Percentiles rank a stretch among this genome's conserved stretches.
Conservation (phyloP, 768 basidiomycete species). For the Glaciozyma antarctica region DNA sequence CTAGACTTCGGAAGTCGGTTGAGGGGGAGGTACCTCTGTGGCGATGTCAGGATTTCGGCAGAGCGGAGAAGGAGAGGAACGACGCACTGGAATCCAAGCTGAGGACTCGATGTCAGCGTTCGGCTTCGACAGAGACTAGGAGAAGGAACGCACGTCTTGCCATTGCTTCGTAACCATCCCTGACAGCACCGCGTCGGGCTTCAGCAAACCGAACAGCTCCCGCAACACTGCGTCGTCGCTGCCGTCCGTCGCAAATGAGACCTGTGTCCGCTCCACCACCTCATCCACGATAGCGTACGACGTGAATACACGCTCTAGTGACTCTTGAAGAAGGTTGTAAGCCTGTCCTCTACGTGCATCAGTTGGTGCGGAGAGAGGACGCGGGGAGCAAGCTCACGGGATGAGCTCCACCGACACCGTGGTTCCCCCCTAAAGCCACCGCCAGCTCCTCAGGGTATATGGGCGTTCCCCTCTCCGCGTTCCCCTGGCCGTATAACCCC, state of each 20-base stretch:
- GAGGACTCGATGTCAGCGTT: neutral
- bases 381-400: neutral
- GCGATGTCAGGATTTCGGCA: neutral
- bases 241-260: neutral
- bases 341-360: neutral
- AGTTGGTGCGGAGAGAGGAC: too few relatives aligned
- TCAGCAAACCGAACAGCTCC: conserved; percentile 14
- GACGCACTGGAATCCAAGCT: conserved; percentile 29
- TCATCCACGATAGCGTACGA: conserved; percentile 12
- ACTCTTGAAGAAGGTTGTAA: conserved; percentile 11
- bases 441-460: neutral
- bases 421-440: neutral
- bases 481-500: neutral
- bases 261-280: neutral
- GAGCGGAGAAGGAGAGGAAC: neutral
- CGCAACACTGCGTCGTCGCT: conserved; percentile 1
- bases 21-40: conserved; percentile 14
- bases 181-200: conserved; percentile 5
- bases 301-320: conserved; percentile 4
- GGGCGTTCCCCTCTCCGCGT: neutral
- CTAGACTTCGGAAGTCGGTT: conserved; percentile 26
- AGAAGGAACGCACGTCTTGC: conserved; percentile 14
- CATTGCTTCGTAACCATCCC: conserved; percentile 19
- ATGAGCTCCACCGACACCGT: neutral
- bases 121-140: too few relatives aligned